Conservation (phyloP, 306 rosid genomes). For the Rubus idaeus region DNA sequence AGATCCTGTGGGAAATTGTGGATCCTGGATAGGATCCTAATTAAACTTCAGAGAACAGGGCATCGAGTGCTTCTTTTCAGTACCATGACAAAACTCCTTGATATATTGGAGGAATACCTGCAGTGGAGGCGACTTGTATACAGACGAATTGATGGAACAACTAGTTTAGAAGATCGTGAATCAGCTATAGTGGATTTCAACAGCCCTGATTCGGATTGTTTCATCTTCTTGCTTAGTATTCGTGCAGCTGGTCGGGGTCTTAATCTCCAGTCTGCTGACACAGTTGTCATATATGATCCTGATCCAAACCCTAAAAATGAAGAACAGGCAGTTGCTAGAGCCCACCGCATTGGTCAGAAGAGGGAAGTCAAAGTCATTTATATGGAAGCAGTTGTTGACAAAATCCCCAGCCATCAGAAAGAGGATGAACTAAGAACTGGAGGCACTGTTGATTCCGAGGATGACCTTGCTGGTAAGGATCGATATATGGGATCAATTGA, state of each 20-base stretch:
- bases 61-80: constrained; percentile 95
- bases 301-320: constrained; percentile 99
- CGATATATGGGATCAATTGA: constrained; percentile 94
- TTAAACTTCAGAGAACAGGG: constrained; percentile 92
- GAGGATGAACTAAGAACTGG: constrained; percentile 91
- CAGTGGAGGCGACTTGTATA: constrained; percentile 83
- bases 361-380: constrained; percentile 95
- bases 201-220: constrained; percentile 70
- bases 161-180: constrained; percentile 96
- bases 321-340: constrained; percentile 99
- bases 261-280: constrained; percentile 98
- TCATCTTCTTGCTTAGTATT: constrained; percentile 96
- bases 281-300: constrained; percentile 95
- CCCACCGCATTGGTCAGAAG: constrained; percentile 96
- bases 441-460: constrained; percentile 76
- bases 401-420: constrained; percentile 83
- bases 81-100: constrained; percentile 97
- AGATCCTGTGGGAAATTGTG: constrained; percentile 93
- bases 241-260: constrained; percentile 99
- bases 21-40: constrained; percentile 90
- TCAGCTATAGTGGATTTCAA: constrained; percentile 95
- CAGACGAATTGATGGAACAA: constrained; percentile 96
- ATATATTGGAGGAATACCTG: constrained; percentile 90
- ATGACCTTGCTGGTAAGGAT: constrained; percentile 96
- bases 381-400: constrained; percentile 98